Conservation (phyloP, 1,284 basidiomycete genomes). For the Cutaneotrichosporon sp. region DNA sequence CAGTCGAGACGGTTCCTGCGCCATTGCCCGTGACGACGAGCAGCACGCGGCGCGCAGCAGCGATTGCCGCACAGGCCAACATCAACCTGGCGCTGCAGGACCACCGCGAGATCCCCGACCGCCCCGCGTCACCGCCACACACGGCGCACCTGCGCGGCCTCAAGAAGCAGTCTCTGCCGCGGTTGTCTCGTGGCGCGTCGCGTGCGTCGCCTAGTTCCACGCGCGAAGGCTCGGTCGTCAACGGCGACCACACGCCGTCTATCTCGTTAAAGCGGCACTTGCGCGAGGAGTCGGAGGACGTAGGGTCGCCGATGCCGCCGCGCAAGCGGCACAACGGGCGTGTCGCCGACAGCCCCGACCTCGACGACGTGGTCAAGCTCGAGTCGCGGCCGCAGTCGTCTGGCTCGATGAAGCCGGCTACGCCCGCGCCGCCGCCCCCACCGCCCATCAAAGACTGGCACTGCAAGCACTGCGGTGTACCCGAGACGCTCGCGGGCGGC, state of each 20-base stretch:
- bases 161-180: slow-evolving; percentile 15
- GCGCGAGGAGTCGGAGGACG: slow-evolving; percentile 28
- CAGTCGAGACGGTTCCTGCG: slow-evolving; percentile 29
- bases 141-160: slow-evolving; percentile 10
- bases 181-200: slow-evolving; percentile 12
- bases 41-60: slow-evolving; percentile 67
- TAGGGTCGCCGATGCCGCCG: slow-evolving; percentile 16
- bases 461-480: slow-evolving; percentile 85
- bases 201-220: slow-evolving; percentile 29
- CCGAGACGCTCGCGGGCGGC: slow-evolving; percentile 74
- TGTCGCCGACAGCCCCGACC: slow-evolving; percentile 20
- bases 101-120: slow-evolving; percentile 43
- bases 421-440: neutral
- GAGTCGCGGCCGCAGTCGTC: slow-evolving; percentile 2
- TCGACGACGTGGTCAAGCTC: slow-evolving; percentile 12
- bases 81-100: slow-evolving; percentile 47
- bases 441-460: slow-evolving; percentile 57
- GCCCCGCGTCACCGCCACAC: slow-evolving; percentile 49
- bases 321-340: slow-evolving; percentile 24
- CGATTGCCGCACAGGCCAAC: slow-evolving; percentile 64
- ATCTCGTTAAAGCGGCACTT: slow-evolving; percentile 23
- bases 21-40: slow-evolving; percentile 55
- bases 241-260: slow-evolving; percentile 20
- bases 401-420: neutral
- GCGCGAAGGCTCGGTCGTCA: slow-evolving; percentile 26